A percentile compares a stretch with the other conserved stretches of the same genome.
These are phyloP conservation scores for Jamesozyma hellenica DNA, from an alignment of 805 yeast genomes.

Conservation along the genomic window DNA sequence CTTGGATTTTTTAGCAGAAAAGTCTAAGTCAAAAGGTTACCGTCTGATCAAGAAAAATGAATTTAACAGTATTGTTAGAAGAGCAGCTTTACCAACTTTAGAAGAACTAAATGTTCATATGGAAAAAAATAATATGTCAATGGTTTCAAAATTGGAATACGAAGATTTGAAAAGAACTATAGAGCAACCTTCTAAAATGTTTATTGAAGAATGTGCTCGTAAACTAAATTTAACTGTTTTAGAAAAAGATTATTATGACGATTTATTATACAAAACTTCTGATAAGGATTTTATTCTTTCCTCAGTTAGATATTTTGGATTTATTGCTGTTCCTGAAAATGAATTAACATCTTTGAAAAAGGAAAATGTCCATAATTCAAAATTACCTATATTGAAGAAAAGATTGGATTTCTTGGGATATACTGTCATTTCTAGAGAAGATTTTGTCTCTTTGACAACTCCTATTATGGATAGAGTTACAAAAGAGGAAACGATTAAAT, in stretches of 20 bases:
- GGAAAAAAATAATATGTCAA: background rate
- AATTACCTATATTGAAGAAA: constrained; percentile 5
- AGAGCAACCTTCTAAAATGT: constrained; percentile 18
- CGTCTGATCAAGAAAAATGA: constrained; percentile 13
- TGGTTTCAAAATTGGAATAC: constrained; percentile 14
- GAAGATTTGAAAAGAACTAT: constrained; percentile 12
- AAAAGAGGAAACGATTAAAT: constrained; percentile 7
- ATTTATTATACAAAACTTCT: constrained; percentile 5
- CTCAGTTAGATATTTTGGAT: constrained; percentile 10
- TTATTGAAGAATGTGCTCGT: constrained; percentile 15
- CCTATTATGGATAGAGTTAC: constrained; percentile 6
- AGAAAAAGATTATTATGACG: constrained; percentile 8
- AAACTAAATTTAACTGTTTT: constrained; percentile 9
- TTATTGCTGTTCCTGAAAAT: constrained; percentile 9
- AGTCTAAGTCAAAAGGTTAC: constrained; percentile 19
- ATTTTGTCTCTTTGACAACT: constrained; percentile 3
- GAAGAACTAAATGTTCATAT: constrained; percentile 3
- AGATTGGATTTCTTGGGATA: constrained; percentile 9
- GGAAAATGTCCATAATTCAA: constrained; percentile 4
- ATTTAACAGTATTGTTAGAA: constrained; percentile 9
- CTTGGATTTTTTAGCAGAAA: constrained; percentile 18
- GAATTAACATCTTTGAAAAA: constrained; percentile 7
- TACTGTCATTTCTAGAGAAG: constrained; percentile 7
- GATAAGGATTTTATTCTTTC: constrained; percentile 7
- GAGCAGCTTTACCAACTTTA: constrained; percentile 8